Conservation (phyloP, 2,329 filamentous ascomycete species). For the Ophiostoma ips region DNA sequence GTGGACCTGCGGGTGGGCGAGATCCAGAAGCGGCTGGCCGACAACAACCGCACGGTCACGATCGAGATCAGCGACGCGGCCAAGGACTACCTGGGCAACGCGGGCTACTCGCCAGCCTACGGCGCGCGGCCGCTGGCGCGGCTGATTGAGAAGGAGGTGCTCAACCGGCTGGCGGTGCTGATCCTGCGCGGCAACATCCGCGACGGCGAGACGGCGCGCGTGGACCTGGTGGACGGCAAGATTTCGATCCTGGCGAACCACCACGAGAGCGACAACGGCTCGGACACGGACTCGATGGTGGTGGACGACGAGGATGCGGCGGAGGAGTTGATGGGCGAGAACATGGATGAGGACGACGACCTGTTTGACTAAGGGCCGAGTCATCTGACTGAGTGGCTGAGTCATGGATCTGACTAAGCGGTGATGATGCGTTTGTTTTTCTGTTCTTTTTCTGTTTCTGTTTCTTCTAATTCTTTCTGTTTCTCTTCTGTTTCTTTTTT, state of each 20-base stretch:
- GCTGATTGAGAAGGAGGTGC: constrained; percentile 92
- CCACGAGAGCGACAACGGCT: constrained; percentile 33
- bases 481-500: background rate
- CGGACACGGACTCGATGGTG: constrained; percentile 56
- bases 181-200: constrained; percentile 74
- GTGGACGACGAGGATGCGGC: constrained; percentile 53
- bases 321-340: constrained; percentile 49
- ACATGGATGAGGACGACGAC: constrained; percentile 42
- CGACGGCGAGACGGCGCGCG: constrained; percentile 71
- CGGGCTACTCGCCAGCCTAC: constrained; percentile 91
- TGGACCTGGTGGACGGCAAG: constrained; percentile 66
- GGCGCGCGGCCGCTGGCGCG: constrained; percentile 78
- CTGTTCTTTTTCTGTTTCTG: background rate
- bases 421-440: background rate
- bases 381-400: no score
- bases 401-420: no score
- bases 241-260: constrained; percentile 79
- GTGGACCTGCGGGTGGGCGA: constrained; percentile 80
- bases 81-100: constrained; percentile 81
- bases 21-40: constrained; percentile 78
- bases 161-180: constrained; percentile 83
- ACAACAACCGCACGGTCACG: constrained; percentile 73
- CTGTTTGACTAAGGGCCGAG: constrained; percentile 1
- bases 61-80: constrained; percentile 75
- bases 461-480: background rate